phyloP scores from a whole-genome alignment of 2,329 filamentous ascomycete species.

The Trichoderma oligosporum region DNA sequence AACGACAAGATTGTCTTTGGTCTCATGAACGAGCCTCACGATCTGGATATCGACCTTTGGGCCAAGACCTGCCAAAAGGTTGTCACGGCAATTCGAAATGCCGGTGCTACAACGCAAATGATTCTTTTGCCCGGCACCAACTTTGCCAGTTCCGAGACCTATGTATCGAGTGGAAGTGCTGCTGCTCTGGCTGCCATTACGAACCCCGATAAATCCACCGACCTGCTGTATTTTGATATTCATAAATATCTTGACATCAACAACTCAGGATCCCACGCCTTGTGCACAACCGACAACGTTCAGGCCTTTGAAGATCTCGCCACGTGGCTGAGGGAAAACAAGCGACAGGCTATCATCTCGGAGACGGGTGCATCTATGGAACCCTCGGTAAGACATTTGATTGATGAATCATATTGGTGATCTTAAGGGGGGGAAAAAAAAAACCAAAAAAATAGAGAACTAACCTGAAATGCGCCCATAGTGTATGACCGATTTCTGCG shows the following conservation, averaged over 20 bases:
- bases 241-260: constrained; percentile 60
- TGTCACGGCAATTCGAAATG: constrained; percentile 61
- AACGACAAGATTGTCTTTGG: constrained; percentile 55
- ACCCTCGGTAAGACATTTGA: constrained; percentile 33
- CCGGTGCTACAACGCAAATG: constrained; percentile 60
- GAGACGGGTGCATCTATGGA: constrained; percentile 50
- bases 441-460: not conserved
- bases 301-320: constrained; percentile 46
- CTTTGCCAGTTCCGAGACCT: constrained; percentile 49
- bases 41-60: constrained; percentile 55
- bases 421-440: no score
- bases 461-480: constrained; percentile 23
- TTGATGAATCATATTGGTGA: not conserved
- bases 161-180: constrained; percentile 48
- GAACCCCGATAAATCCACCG: constrained; percentile 56
- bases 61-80: constrained; percentile 57
- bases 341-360: constrained; percentile 47
- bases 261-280: constrained; percentile 49
- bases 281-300: constrained; percentile 53
- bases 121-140: constrained; percentile 59
- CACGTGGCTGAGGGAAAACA: constrained; percentile 44
- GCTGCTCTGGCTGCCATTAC: constrained; percentile 50
- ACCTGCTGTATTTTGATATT: constrained; percentile 55
- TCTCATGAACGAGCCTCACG: constrained; percentile 68
- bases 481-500: constrained; percentile 44